Base-by-base conservation (phyloP, 2,329 filamentous ascomycete species). In the Diaporthe destruens region DNA sequence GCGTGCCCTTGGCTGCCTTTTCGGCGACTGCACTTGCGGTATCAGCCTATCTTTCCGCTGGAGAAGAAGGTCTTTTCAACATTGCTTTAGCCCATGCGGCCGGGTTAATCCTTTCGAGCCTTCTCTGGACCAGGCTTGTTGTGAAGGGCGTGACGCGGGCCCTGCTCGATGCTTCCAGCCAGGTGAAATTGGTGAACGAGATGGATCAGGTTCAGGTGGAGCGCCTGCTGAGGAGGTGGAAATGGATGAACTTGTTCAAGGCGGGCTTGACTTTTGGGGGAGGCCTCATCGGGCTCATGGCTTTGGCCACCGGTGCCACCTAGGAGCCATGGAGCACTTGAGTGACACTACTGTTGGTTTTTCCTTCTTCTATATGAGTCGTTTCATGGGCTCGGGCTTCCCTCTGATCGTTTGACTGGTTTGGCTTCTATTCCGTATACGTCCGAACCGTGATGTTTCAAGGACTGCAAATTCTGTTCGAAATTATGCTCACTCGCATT, bases 391-490 rank as follows among this genome's bases (percentile, higher is more conserved):
- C 1, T 11, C 47, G 14, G 47, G n/a, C 11, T 49, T 1, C 7
- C 11, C 20, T 23, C n/a, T 23, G 7, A 23, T 49, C 7, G 2
- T 18, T 20, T n/a, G 0, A n/a, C 7, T 1, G 2, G 11, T 8
- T 20, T 8, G 20, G n/a, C 7, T 49, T 49, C 16, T 20, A 76
- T 69, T 14, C 75, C 49, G 53, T 72, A 29, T 29, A 29, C 5
- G 29, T 29, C 29, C 2, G 29, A 29, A 29, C 29, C 5, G 2
- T 29, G 29, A 29, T n/a, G 5, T 29, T 29, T 29, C 5, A 29
- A 29, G 5, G 29, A 29, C 29, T 29, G 29, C 29, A 29, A 29
- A 76, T 69, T 14, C 75, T 53, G 53, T 72, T 66, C 6, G 76
- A 65, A 3, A n/a, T n/a, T n/a, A n/a, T n/a, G n/a, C n/a, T n/a